Evolutionary conservation across 345 rosid species (phyloP).

Genomic region (Hibiscus mutabilis): DNA sequence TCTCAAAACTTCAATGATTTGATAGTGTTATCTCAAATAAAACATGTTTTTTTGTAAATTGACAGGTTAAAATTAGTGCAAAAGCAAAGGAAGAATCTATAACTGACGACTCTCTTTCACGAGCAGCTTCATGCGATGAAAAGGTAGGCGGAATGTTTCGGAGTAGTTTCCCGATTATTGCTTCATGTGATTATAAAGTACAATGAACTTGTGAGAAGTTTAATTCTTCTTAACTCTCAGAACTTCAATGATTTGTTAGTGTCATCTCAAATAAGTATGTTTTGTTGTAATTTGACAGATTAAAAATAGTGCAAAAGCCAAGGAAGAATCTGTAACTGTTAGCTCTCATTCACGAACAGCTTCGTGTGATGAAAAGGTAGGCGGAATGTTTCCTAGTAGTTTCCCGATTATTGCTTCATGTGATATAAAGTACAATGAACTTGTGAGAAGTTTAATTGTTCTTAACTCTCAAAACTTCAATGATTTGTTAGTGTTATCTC

Average conservation of each 20-base stretch:
- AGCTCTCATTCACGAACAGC: conserved; percentile 18
- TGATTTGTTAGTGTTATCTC: neutral
- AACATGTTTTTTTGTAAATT: neutral
- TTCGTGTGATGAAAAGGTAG: conserved; percentile 33
- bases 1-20: neutral
- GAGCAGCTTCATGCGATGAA: conserved; percentile 20
- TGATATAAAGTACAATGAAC: neutral
- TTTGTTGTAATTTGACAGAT: conserved; percentile 27
- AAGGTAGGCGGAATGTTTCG: conserved; percentile 22
- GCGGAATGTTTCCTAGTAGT: neutral
- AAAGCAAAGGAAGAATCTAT: conserved; percentile 25
- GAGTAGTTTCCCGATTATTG: neutral
- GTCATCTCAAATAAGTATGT: too few species aligned
- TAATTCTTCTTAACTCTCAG: neutral
- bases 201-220: conserved; percentile 33
- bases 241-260: neutral
- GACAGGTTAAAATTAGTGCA: conserved; percentile 39
- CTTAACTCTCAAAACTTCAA: neutral
- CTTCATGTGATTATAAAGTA: neutral
- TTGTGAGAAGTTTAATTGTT: conserved; percentile 36
- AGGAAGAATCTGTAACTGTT: conserved; percentile 16
- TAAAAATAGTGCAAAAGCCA: conserved; percentile 31
- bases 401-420: neutral
- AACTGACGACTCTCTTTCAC: conserved; percentile 19
- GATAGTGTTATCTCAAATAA: too few species aligned